Percentiles rank a stretch among this genome's conserved stretches.
Evolutionary conservation across 202 grass and related monocot genomes (phyloP).

Genomic region (Setaria viridis): DNA sequence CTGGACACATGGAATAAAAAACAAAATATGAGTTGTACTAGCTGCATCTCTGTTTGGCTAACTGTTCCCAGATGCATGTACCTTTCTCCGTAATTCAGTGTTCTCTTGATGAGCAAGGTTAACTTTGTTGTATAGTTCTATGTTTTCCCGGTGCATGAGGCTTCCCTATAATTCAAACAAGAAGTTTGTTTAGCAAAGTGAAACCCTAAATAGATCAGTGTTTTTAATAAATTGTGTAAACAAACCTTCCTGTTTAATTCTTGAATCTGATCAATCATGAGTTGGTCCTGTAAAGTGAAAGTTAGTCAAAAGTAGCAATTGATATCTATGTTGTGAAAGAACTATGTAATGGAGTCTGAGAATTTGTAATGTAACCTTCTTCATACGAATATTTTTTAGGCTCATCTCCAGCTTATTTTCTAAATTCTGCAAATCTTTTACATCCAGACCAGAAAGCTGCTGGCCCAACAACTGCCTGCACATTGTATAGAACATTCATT

Average conservation of each 20-base stretch:
- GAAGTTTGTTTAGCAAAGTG: neutral
- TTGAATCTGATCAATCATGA: conserved; percentile 69
- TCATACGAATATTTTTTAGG: conserved; percentile 53
- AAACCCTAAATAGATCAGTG: neutral
- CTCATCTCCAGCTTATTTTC: conserved; percentile 65
- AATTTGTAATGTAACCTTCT: conserved; percentile 55
- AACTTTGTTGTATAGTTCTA: conserved; percentile 65
- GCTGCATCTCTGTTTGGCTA: conserved; percentile 7
- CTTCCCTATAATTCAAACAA: conserved; percentile 52
- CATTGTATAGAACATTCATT: neutral
- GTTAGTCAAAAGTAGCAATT: conserved; percentile 37
- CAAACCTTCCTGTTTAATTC: conserved; percentile 71
- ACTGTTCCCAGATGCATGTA: conserved; percentile 31
- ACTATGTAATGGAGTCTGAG: neutral
- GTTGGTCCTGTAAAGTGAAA: conserved; percentile 67
- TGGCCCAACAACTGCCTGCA: conserved; percentile 72
- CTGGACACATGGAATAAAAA: neutral
- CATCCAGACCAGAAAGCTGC: conserved; percentile 63
- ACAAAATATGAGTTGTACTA: neutral
- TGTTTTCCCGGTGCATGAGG: conserved; percentile 69
- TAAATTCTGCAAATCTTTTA: conserved; percentile 68
- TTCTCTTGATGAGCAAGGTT: conserved; percentile 62
- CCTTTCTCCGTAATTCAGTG: conserved; percentile 66
- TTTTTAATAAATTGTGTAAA: neutral
- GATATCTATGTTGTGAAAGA: conserved; percentile 13